Evolutionary conservation across 371 early-diverging fungal genomes (phyloP).

Genomic region (Coemansia sp.): DNA sequence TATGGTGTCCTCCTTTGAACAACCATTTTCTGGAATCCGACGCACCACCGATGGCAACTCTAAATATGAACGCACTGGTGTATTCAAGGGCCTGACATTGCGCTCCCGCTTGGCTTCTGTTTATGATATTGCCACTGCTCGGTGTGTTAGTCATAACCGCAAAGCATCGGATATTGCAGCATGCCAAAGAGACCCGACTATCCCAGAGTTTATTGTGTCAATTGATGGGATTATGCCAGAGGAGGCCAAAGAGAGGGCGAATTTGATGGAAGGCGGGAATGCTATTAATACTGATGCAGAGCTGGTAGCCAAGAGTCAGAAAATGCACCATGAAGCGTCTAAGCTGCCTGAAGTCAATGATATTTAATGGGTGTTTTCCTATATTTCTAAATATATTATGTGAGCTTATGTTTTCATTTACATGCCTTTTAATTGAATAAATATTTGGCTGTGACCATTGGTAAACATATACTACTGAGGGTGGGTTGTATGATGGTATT

Average conservation of each 20-base stretch:
- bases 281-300: constrained; percentile 9
- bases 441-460: no score
- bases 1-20: constrained; percentile 36
- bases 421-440: no score
- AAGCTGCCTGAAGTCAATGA: constrained; percentile 33
- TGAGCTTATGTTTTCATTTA: background rate
- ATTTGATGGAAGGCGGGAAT: constrained; percentile 7
- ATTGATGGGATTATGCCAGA: constrained; percentile 26
- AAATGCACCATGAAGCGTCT: constrained; percentile 31
- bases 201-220: constrained; percentile 36
- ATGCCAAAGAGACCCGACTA: constrained; percentile 45
- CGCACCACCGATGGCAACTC: constrained; percentile 30
- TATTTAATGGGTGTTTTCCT: background rate
- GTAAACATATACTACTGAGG: no score
- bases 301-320: constrained; percentile 8
- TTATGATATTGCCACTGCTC: constrained; percentile 29
- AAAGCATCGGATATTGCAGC: constrained; percentile 23
- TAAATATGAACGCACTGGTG: constrained; percentile 32
- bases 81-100: constrained; percentile 37
- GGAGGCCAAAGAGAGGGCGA: background rate
- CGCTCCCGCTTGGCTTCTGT: constrained; percentile 28
- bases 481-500: no score
- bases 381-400: background rate
- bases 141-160: constrained; percentile 43
- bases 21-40: constrained; percentile 40